A percentile compares a stretch with the other conserved stretches of the same genome.
phyloP scores from a whole-genome alignment of 2,329 filamentous ascomycete genomes.

The Intubia oerlemansii region DNA sequence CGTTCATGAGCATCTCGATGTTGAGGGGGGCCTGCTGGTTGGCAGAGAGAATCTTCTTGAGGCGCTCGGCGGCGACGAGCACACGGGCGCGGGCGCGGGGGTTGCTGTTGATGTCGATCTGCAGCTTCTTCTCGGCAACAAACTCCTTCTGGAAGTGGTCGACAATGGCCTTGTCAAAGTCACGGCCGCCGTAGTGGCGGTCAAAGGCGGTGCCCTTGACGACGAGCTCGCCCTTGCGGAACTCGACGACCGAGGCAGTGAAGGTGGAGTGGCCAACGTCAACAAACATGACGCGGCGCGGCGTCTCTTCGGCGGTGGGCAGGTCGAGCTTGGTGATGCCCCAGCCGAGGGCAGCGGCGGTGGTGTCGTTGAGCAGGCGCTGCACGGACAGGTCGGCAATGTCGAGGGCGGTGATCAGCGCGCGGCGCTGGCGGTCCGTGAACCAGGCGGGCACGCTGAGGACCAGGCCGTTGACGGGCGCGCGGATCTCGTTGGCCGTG shows the following conservation, averaged over 20 bases:
- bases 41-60: constrained; percentile 95
- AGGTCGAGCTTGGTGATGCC: constrained; percentile 97
- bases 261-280: constrained; percentile 96
- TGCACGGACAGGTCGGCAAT: constrained; percentile 85
- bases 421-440: constrained; percentile 79
- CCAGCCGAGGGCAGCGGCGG: constrained; percentile 84
- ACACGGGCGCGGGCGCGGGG: constrained; percentile 77
- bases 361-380: constrained; percentile 93
- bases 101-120: constrained; percentile 87
- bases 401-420: constrained; percentile 76
- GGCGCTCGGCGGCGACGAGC: constrained; percentile 75
- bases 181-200: constrained; percentile 88
- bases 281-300: constrained; percentile 73
- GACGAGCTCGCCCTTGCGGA: constrained; percentile 86
- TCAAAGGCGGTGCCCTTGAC: constrained; percentile 88
- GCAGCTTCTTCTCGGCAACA: constrained; percentile 94
- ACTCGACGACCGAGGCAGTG: constrained; percentile 84
- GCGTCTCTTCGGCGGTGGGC: constrained; percentile 72
- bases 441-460: constrained; percentile 95
- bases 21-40: constrained; percentile 84
- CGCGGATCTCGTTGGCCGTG: constrained; percentile 65
- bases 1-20: constrained; percentile 98
- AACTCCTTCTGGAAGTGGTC: constrained; percentile 94
- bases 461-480: constrained; percentile 65
- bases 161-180: constrained; percentile 88